These are phyloP conservation scores for Dendrobium chrysotoxum DNA, from an alignment of 106 monocot species.

Conservation along the genomic window DNA sequence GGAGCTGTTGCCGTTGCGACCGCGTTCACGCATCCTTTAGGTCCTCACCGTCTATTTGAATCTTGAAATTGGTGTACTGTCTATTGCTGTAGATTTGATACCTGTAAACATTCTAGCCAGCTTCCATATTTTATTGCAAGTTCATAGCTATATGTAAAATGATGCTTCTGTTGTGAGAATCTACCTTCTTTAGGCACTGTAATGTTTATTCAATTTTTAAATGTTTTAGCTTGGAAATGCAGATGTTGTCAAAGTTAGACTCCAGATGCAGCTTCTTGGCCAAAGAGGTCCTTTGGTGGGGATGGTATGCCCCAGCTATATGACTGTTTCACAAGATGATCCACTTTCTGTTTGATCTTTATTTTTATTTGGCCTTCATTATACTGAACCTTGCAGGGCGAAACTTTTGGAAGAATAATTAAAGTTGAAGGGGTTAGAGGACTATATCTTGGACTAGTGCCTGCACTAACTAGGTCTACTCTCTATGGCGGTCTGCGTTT, in stretches of 20 bases:
- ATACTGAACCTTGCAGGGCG: slow-evolving; percentile 36
- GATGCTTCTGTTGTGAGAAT: too few species aligned
- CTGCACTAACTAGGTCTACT: slow-evolving; percentile 76
- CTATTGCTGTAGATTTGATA: too few species aligned
- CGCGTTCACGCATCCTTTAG: slow-evolving; percentile 76
- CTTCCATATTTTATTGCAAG: too few species aligned
- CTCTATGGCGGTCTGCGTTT: slow-evolving; percentile 88
- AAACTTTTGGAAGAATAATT: slow-evolving; percentile 41
- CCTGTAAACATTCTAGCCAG: too few species aligned
- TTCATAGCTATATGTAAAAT: too few species aligned
- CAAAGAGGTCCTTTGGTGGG: slow-evolving; percentile 74
- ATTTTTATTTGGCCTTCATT: background rate
- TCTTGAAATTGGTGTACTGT: background rate
- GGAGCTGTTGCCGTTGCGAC: slow-evolving; percentile 78
- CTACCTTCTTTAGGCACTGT: too few species aligned
- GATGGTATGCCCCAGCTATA: slow-evolving; percentile 50
- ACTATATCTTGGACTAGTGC: slow-evolving; percentile 71
- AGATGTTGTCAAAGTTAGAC: slow-evolving; percentile 97
- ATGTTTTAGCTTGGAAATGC: slow-evolving; percentile 15
- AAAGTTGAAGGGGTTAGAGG: slow-evolving; percentile 65
- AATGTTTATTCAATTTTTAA: background rate
- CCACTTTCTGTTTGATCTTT: background rate
- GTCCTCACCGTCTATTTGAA: slow-evolving; percentile 11
- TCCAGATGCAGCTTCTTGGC: slow-evolving; percentile 94
- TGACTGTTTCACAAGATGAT: background rate